These are phyloP conservation scores for Alternaria panax DNA, from an alignment of 2,329 filamentous ascomycete genomes.

Conservation along the genomic window DNA sequence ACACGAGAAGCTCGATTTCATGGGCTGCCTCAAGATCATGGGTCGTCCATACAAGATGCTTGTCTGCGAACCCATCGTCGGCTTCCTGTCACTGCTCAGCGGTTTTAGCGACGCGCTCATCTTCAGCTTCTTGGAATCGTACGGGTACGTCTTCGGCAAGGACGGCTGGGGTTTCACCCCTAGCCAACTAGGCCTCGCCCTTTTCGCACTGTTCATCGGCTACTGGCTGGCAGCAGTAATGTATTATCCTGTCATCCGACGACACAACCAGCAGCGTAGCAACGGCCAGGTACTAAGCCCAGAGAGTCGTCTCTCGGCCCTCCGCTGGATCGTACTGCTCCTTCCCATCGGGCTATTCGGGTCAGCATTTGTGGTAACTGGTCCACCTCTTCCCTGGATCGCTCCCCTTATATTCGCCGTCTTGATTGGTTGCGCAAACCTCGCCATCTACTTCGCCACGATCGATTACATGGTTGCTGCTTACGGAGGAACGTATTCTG, in stretches of 20 bases:
- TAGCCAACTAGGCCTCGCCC: slow-evolving; percentile 65
- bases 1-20: slow-evolving; percentile 30
- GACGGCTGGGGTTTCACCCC: slow-evolving; percentile 65
- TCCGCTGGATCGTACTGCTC: slow-evolving; percentile 67
- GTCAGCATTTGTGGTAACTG: slow-evolving; percentile 65
- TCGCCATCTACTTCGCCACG: slow-evolving; percentile 76
- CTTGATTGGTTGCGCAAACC: slow-evolving; percentile 73
- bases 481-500: slow-evolving; percentile 72
- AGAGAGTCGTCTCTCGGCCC: slow-evolving; percentile 70
- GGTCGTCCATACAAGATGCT: slow-evolving; percentile 76
- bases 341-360: slow-evolving; percentile 73
- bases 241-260: slow-evolving; percentile 61
- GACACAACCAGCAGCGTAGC: slow-evolving; percentile 56
- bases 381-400: slow-evolving; percentile 71
- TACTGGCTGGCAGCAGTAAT: slow-evolving; percentile 68
- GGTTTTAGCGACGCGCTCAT: slow-evolving; percentile 79
- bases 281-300: slow-evolving; percentile 61
- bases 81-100: slow-evolving; percentile 72
- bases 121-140: slow-evolving; percentile 79
- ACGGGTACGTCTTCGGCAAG: slow-evolving; percentile 70
- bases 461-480: slow-evolving; percentile 81
- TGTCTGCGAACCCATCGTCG: slow-evolving; percentile 74
- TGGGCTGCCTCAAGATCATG: slow-evolving; percentile 60
- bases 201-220: slow-evolving; percentile 66
- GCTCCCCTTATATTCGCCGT: slow-evolving; percentile 58